Conservation (phyloP, 176 grass and related monocot species). For the Oryza rufipogon region DNA sequence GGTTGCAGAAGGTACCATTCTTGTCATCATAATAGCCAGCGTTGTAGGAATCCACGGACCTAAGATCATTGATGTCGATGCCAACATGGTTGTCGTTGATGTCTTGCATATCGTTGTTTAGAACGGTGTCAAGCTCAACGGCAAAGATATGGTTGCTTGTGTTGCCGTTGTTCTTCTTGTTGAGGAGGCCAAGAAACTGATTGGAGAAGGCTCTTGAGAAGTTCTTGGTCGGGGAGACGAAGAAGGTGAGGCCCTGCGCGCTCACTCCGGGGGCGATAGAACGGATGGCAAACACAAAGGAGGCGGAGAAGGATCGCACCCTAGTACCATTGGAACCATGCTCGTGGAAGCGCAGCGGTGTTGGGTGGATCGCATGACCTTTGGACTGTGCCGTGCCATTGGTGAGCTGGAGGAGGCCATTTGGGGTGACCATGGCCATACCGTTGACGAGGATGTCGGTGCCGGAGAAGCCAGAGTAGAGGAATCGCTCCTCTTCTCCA, state of each 20-base stretch:
- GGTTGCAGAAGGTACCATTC: neutral
- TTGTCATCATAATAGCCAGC: neutral
- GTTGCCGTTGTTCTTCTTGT: slow-evolving; percentile 4
- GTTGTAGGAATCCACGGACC: neutral
- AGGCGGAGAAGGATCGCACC: neutral
- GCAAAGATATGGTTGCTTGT: slow-evolving; percentile 27
- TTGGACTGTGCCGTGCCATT: neutral
- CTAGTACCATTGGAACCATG: neutral
- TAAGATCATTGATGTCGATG: neutral
- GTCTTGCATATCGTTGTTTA: neutral
- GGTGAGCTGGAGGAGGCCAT: slow-evolving; percentile 14
- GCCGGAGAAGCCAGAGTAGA: slow-evolving; percentile 15
- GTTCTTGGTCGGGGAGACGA: neutral
- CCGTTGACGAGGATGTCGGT: neutral
- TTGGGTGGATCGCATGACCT: slow-evolving; percentile 18
- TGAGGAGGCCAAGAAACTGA: slow-evolving; percentile 13
- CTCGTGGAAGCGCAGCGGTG: neutral
- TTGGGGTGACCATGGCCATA: neutral
- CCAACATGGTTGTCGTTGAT: slow-evolving; percentile 8
- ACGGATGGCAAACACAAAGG: neutral
- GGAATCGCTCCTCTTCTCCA: neutral
- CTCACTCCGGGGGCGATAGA: neutral
- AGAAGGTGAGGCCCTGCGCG: slow-evolving; percentile 2
- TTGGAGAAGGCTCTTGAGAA: neutral
- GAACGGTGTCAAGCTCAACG: slow-evolving; percentile 20